Evolutionary conservation across 352 stramenopile species (phyloP).

Genomic region (Pythium aquatile): DNA sequence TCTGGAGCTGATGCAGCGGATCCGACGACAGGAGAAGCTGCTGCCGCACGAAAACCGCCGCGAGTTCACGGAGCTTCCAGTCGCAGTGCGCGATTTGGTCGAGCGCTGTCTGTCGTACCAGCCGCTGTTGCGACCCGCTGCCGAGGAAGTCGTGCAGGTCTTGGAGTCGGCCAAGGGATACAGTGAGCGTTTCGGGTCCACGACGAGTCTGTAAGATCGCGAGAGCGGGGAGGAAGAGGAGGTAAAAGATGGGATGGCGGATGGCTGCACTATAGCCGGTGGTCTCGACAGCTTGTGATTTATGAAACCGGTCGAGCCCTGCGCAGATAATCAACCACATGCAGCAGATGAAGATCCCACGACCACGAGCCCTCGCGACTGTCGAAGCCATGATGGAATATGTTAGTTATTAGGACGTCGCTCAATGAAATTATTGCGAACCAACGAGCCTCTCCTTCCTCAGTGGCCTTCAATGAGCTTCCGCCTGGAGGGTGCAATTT

Average conservation of each 20-base stretch:
- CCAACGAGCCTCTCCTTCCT: too few relatives aligned
- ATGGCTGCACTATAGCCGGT: not conserved
- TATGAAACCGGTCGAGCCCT: not conserved
- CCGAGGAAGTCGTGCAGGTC: constrained; percentile 21
- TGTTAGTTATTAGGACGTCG: constrained; percentile 7
- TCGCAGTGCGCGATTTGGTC: constrained; percentile 22
- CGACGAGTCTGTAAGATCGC: constrained; percentile 16
- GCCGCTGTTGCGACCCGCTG: constrained; percentile 20
- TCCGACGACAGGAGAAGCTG: constrained; percentile 21
- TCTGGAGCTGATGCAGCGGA: constrained; percentile 20
- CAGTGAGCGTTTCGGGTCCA: constrained; percentile 20
- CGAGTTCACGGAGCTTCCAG: constrained; percentile 23
- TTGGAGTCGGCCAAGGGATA: constrained; percentile 25
- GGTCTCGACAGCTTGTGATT: not conserved
- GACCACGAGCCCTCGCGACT: not conserved
- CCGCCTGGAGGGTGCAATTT: too few relatives aligned
- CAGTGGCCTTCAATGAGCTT: too few relatives aligned
- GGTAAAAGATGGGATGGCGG: not conserved
- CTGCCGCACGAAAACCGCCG: constrained; percentile 27
- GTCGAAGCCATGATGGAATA: not conserved
- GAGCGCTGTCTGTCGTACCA: constrained; percentile 27
- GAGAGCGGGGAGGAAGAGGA: not conserved
- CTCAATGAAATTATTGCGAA: constrained; percentile 5
- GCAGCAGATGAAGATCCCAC: too few relatives aligned
- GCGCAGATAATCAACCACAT: not conserved